Evolutionary conservation across 148 eudicot species (phyloP).

Genomic region (Heliamphora exappendiculata): DNA sequence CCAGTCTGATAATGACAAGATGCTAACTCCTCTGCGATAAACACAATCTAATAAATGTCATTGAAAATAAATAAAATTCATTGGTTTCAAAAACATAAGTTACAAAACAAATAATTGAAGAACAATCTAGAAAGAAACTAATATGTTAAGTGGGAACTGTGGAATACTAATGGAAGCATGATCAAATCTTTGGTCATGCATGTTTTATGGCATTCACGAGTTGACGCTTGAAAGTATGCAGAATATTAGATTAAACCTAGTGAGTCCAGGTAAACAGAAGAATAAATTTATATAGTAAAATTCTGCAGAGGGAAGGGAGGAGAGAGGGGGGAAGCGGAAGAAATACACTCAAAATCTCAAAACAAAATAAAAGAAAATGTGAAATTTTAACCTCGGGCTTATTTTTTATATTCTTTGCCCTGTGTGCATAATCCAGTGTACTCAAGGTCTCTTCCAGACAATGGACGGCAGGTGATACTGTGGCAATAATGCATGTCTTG

Average conservation of each 20-base stretch:
- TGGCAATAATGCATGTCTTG: constrained; percentile 54
- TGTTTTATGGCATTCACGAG: background rate
- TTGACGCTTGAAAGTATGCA: background rate
- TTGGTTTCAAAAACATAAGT: background rate
- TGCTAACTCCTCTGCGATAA: background rate
- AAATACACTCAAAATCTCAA: background rate
- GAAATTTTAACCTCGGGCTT: constrained; percentile 33
- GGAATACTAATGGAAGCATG: background rate
- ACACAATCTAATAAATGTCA: too few relatives aligned
- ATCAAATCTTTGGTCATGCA: background rate
- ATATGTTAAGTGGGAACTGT: background rate
- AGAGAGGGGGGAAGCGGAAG: background rate
- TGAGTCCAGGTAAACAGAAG: background rate
- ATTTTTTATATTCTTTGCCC: constrained; percentile 44
- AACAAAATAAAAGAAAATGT: background rate
- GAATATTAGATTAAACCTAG: background rate
- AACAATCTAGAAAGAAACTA: background rate
- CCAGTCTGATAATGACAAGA: background rate
- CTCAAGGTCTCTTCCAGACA: constrained; percentile 44
- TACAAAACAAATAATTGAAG: background rate
- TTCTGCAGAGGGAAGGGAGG: background rate
- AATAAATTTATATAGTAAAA: background rate
- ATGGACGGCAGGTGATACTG: constrained; percentile 36
- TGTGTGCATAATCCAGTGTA: constrained; percentile 44
- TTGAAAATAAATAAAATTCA: background rate